Evolutionary conservation across 345 rosid genomes (phyloP), one percentile per base, ranked within the genome.

Genomic region (Hypericum androsaemum): DNA sequence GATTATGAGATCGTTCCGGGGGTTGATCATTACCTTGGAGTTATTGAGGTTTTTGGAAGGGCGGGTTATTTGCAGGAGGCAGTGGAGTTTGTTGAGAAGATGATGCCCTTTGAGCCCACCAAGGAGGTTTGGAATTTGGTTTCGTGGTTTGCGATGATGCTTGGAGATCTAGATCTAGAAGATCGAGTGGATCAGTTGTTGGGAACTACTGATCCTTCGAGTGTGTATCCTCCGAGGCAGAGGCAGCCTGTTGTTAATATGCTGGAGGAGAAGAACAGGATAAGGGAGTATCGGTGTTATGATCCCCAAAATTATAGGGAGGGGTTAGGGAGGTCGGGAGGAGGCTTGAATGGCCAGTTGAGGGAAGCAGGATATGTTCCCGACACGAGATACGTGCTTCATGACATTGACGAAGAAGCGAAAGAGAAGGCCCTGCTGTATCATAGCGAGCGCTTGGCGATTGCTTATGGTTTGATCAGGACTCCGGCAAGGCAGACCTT

Each of bases 391-490:
- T 81, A 78, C 13, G 84, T 78, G 58, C 80, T 81, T 59, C 88
- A 78, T 13, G 82, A 78, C 65, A 78, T 78, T 38, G 82, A 78
- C 5, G 68, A 81, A 63, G 79, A 75, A 59, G 87, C 79, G 0
- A 81, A 81, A 68, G 84, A 71, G 63, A 64, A 74, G 67, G 83
- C 88, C n/a, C 50, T 81, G 71, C 62, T 64, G 46, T 81, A 76
- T 60, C 80, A 78, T 41, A 81, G 84, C 6, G 81, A 81, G 73
- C 80, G 78, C 14, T 60, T 78, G 66, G 81, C 81, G 0, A 78
- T 81, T 57, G 88, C 81, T 3, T 78, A 78, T 57, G 88, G 84
- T 56, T 70, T 78, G 64, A 81, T 78, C 13, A 78, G 81, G 46
- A 81, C 81, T 5, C 88, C 80, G 0, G 66, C 84, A 39, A 76